Percentiles rank a stretch among this genome's conserved stretches.
Evolutionary conservation across 805 yeast genomes (phyloP).

Genomic region (Saturnispora galanensis): DNA sequence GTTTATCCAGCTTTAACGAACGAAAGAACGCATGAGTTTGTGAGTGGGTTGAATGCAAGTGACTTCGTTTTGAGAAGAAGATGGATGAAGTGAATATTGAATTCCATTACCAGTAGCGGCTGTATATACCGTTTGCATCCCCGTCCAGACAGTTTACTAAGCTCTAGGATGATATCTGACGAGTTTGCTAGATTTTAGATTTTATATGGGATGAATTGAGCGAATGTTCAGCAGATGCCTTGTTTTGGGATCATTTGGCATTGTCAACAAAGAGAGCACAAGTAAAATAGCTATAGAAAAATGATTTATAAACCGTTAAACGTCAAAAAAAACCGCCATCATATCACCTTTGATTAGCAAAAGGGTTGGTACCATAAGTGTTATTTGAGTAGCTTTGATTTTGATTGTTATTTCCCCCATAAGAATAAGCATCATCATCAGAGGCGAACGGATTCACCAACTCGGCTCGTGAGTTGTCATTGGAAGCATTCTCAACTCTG

Average conservation of each 20-base stretch:
- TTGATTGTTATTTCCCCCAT: not conserved
- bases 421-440: conserved; percentile 4
- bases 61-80: too few species aligned
- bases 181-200: too few species aligned
- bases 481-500: not conserved
- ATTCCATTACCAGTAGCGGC: too few species aligned
- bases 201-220: too few species aligned
- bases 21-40: not conserved
- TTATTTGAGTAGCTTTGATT: not conserved
- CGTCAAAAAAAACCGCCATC: not conserved
- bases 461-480: conserved; percentile 6
- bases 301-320: not conserved
- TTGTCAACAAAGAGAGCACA: not conserved
- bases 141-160: too few species aligned
- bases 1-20: conserved; percentile 11
- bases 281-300: not conserved
- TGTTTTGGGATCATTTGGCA: too few species aligned
- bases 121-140: too few species aligned
- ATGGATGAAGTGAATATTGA: too few species aligned
- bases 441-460: conserved; percentile 10
- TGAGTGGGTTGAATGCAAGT: not conserved
- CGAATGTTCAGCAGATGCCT: too few species aligned
- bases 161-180: too few species aligned
- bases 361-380: conserved; percentile 2
- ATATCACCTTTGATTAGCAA: not conserved